Conservation (phyloP, 306 rosid species). For the Quercus bicolor region DNA sequence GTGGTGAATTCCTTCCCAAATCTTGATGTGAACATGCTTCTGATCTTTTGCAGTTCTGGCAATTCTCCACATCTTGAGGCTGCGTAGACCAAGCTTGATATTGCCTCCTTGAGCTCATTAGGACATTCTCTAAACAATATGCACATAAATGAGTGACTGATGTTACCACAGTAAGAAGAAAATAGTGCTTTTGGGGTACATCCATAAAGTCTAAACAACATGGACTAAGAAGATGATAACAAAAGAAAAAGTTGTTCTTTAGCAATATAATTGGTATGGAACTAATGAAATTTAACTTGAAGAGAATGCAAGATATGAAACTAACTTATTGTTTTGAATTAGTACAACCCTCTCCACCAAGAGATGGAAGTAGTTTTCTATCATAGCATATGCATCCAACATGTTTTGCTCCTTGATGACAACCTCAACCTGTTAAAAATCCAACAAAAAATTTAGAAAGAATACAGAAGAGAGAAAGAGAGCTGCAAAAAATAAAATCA, state of each 20-base stretch:
- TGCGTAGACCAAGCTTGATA: constrained; percentile 54
- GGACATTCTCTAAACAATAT: constrained; percentile 46
- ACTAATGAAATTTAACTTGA: not conserved
- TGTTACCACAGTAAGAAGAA: too few species aligned
- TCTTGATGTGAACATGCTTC: constrained; percentile 38
- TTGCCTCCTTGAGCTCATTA: constrained; percentile 54
- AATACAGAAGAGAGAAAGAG: not conserved
- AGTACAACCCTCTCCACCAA: constrained; percentile 35
- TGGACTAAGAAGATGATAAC: too few species aligned
- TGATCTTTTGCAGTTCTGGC: constrained; percentile 65
- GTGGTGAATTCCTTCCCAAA: constrained; percentile 55
- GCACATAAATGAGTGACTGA: not conserved
- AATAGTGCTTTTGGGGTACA: too few species aligned
- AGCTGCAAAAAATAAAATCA: not conserved
- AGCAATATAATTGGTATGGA: too few species aligned
- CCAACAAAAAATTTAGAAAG: constrained; percentile 2
- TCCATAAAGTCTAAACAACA: too few species aligned
- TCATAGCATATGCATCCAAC: constrained; percentile 47
- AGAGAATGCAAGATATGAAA: not conserved
- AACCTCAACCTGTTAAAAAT: constrained; percentile 49
- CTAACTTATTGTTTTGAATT: constrained; percentile 43
- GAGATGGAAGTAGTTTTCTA: constrained; percentile 46
- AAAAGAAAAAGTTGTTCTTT: too few species aligned
- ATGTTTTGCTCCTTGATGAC: constrained; percentile 53
- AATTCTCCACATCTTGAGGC: constrained; percentile 74